Conservation (phyloP, 2,329 filamentous ascomycete genomes). For the Paecilomyces variotii region DNA sequence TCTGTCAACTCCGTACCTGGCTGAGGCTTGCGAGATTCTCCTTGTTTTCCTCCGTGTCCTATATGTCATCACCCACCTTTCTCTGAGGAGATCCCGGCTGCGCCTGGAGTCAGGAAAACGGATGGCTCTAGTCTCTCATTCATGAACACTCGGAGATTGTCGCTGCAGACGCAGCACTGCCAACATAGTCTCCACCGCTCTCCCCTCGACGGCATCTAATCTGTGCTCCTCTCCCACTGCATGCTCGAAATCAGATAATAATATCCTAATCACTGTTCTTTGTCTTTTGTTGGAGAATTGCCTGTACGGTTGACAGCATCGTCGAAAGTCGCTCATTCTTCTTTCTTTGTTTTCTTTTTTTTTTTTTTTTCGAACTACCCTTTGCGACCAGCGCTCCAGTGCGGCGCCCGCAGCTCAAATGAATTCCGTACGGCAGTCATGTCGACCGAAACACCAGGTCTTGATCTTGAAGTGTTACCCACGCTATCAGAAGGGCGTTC, state of each 20-base stretch:
- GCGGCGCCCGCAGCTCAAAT: slow-evolving; percentile 27
- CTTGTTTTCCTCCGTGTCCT: not conserved
- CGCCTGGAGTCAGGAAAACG: not conserved
- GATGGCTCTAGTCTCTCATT: not conserved
- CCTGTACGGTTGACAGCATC: not conserved
- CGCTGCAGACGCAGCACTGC: not conserved
- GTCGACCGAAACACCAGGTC: slow-evolving; percentile 92
- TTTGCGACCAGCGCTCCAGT: not conserved
- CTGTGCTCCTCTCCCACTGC: not conserved
- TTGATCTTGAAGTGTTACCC: slow-evolving; percentile 95
- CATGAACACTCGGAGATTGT: not conserved
- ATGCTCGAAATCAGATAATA: not conserved
- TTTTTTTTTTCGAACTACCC: not conserved
- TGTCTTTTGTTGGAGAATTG: not conserved
- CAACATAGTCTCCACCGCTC: not conserved
- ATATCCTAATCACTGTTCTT: not conserved
- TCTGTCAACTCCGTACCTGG: not conserved
- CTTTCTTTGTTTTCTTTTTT: not conserved
- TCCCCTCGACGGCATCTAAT: not conserved
- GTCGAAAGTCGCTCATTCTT: not conserved
- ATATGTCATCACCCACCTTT: not conserved
- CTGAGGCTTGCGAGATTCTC: not conserved
- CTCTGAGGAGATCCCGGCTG: not conserved
- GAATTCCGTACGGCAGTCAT: slow-evolving; percentile 52
- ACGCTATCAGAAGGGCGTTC: slow-evolving; percentile 78